Base-by-base conservation (phyloP, 2,329 filamentous ascomycete genomes). In the Penicillium palitans region DNA sequence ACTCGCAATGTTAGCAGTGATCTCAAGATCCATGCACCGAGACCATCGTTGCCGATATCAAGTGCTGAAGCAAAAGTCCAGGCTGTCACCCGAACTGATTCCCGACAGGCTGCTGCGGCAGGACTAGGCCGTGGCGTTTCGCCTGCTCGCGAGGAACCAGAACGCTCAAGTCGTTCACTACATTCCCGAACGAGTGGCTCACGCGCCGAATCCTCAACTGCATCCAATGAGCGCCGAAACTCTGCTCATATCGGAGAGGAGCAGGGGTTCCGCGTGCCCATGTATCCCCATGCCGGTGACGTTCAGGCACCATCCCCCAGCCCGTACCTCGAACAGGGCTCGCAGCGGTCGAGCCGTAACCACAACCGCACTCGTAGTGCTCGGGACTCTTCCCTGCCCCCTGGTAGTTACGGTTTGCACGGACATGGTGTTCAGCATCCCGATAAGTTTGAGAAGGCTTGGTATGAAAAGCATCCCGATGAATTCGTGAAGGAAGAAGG, bases 271-370 rank as follows among this genome's bases (percentile, higher is more conserved):
- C 93, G 93, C 70, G 93, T 99, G 40, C 95, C 95, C 50, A 95
- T 99, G 90, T 89, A 95, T 72, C 90, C 88, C 53, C 86, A 95
- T 72, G 90, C 95, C 44, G 95, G 95, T 61, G 93, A 98, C 72
- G 95, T 98, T 10, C 95, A 99, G 78, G 95, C 95, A 15, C 95
- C 95, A 2, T 95, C 93, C 2, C 92, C 93, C 1, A 84, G 87
- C 2, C 88, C 87, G 9, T 79, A 76, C 59, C 69, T 73, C 48
- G 71, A 77, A 21, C 72, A 85, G 63, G 80, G 79, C 39, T 70
- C 71, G 13, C 70, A 81, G 72, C 72, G 74, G 61, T 63, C 75
- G 65, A 80, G 81, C 61, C 82, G 80, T 64, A 76, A 86, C 61
- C 90, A 93, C 70, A 79, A 83, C 53, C 87, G 91, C 62, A 91